Evolutionary conservation across 2,329 filamentous ascomycete genomes (phyloP), one percentile per base, ranked within the genome.

Genomic region (Plectosphaerella cucumerina): DNA sequence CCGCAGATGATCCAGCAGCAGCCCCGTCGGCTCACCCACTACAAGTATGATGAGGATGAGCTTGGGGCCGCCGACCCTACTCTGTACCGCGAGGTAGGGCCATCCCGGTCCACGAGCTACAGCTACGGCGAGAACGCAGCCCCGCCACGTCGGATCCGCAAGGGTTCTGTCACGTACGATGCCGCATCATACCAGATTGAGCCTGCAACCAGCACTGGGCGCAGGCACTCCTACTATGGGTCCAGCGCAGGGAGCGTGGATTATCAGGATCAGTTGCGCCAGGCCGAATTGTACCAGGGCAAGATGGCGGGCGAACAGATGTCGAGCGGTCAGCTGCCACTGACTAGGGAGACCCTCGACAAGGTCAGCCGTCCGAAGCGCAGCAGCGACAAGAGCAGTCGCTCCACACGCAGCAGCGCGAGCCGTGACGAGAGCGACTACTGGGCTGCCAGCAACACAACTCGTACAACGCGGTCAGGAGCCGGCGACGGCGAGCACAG

Each of bases 351-450:
- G 51, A 68, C 71, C 12, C 69, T 86, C 22, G 76, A 72, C 56
- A 79, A 73, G 61, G 77, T 72, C 23, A 73, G 66, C 55, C 39
- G 39, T 10, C 39, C 17, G 39, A 75, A 71, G 59, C 65, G 61
- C 49, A 73, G 69, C 55, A 74, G 70, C 52, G 73, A 69, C 6
- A 66, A 70, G 20, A 81, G 75, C 69, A 82, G 77, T 60, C 75
- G 75, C 21, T 83, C 77, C 37, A 84, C 75, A 48, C 76, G 76
- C 56, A 84, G 77, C 71, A 83, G 75, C 55, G 75, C 65, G 20
- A 85, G 82, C 61, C 81, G 74, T 42, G 83, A 85, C 58, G 82
- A 85, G 51, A 85, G 82, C 65, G 82, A 85, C 50, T 84, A 78
- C 64, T 76, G 75, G 56, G 26, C 26, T 3, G 78, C 79, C 55